Base-by-base conservation (phyloP, 495 filamentous ascomycete genomes). In the Trichoderma reesei region DNA sequence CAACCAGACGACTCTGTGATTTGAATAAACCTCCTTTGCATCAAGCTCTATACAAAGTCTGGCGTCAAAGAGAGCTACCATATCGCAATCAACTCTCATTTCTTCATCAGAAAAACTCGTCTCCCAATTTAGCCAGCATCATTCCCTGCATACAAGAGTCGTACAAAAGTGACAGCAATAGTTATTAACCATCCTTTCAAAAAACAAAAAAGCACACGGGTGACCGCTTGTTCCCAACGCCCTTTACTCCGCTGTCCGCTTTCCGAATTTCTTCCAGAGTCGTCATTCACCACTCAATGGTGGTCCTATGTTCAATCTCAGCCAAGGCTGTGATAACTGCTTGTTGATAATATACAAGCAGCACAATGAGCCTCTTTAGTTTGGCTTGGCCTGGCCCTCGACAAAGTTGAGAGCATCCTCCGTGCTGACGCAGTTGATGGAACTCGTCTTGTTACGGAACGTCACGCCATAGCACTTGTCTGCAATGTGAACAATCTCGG, bases 381-480 rank as follows among this genome's bases (percentile, higher is more conserved):
- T 44, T 18, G 61, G 61, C 26, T 44, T 63, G 14, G 61, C 61
- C 63, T 81, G 78, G 37, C 91, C 92, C 73, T 97, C 92, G 38
- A 98, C 92, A 75, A 98, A 98, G 69, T 88, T 85, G 69, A 98
- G 76, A 61, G 94, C 94, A 73, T 95, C 89, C 66, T 96, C 90
- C 65, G 86, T 82, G 67, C 85, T 87, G 41, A 96, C 92, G 41
- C 91, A 90, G 73, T 95, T 90, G 65, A 98, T 92, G 18, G 86
- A 88, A 74, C 88, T 92, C 65, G 90, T 94, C 83, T 97, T 97
- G 70, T 93, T 91, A 61, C 86, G 83, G 78, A 97, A 98, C 63
- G 89, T 86, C 34, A 99, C 94, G 60, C 95, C 95, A 71, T 99
- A 99, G 76, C 92, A 96, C 78, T 97, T 95, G 76, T 97, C 91